Base-by-base conservation (phyloP, 2,329 filamentous ascomycete species). In the Aspergillus alliaceus region DNA sequence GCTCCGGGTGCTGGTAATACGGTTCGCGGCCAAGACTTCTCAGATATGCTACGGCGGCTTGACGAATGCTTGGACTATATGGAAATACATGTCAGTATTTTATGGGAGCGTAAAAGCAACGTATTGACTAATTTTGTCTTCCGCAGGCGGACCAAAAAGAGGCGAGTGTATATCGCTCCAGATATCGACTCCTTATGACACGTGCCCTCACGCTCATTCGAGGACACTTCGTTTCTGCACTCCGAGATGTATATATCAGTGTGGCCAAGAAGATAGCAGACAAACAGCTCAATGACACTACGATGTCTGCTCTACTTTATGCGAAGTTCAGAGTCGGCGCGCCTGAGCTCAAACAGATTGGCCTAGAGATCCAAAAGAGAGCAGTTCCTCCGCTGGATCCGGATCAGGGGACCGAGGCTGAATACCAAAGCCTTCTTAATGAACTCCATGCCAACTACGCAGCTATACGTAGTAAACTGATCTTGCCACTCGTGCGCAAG, bases 1-100 rank as follows among this genome's bases (percentile, higher is more conserved):
- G 93, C 93, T 0, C 93, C 95, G 0, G 92, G 93, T 1, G 93
- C 93, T 20, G 88, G 90, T 49, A 91, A 89, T 56, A 82, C 96
- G 54, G 93, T 97, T 15, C 89, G 93, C 46, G 88, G 89, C 56
- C 87, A 89, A 51, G 89, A 90, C 44, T 97, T 98, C 69, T 87
- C 89, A 2, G 90, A 96, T 53, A 96, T 98, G 82, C 79, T 99
- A 49, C 83, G 85, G 47, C 93, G 91, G 61, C 80, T 99, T 50
- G 93, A 98, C 74, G 86, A 91, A 53, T 99, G 93, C 72, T 86
- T 99, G 64, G 88, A 88, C 29, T 98, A 98, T 70, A 97, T 98
- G 92, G 85, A 90, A 59, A 82, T 85, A 52, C 91, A 97, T 78
- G 90, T 92, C 75, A 72, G 87, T 58, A 34, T 14, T 29, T 18